Percentiles rank a stretch among this genome's conserved stretches.
phyloP scores from a whole-genome alignment of 108 stramenopile species.

The Phaeodactylum tricornutum region DNA sequence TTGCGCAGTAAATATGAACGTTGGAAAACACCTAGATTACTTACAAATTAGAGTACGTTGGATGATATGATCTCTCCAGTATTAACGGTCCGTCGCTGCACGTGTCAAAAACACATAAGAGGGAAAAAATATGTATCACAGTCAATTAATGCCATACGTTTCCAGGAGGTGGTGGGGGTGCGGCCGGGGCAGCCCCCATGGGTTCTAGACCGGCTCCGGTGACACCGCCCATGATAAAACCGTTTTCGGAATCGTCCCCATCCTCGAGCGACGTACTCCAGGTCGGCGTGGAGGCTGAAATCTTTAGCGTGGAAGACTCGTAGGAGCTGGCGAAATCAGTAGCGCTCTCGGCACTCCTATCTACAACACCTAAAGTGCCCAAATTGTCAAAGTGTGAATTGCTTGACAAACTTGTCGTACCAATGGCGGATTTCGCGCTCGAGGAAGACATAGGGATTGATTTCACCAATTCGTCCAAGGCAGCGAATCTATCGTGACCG shows the following conservation, averaged over 20 bases:
- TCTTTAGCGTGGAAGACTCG: background rate
- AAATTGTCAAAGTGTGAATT: background rate
- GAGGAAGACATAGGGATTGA: too few relatives aligned
- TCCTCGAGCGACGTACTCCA: conserved; percentile 1
- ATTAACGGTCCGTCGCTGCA: background rate
- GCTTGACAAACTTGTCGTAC: background rate
- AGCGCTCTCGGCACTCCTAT: background rate
- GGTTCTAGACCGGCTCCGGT: conserved; percentile 8
- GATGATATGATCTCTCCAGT: background rate
- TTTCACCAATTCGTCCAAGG: background rate
- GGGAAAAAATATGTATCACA: background rate
- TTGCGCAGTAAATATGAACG: too few relatives aligned
- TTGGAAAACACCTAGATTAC: too few relatives aligned
- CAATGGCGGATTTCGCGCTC: too few relatives aligned
- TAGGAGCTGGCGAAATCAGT: too few relatives aligned
- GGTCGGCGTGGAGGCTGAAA: background rate
- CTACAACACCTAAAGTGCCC: conserved; percentile 1
- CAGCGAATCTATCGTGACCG: background rate
- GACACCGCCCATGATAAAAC: conserved; percentile 20
- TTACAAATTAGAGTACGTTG: too few relatives aligned
- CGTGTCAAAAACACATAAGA: background rate
- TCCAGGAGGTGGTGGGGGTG: conserved; percentile 11
- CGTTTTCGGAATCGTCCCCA: conserved; percentile 3
- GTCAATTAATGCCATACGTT: background rate
- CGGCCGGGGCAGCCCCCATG: conserved; percentile 5